phyloP scores from a whole-genome alignment of 305 asterid species.

The Plantago coronopus region DNA sequence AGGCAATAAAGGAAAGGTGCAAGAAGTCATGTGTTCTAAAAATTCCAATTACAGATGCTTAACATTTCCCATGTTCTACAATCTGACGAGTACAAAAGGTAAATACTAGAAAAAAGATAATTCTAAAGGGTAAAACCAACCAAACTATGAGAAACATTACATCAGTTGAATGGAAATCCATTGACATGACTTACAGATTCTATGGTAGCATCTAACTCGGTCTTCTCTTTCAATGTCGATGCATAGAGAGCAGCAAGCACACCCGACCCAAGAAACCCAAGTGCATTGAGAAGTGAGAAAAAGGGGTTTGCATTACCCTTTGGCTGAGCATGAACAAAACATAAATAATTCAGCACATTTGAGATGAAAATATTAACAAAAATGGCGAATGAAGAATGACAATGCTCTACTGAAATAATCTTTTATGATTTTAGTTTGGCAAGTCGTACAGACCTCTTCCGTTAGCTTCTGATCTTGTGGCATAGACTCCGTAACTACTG shows the following conservation, averaged over 20 bases:
- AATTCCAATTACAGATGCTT: neutral
- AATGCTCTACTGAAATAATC: constrained; percentile 20
- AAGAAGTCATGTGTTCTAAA: constrained; percentile 5
- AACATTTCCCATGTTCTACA: neutral
- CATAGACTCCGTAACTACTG: constrained; percentile 40
- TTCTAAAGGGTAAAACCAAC: neutral
- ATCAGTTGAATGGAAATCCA: neutral
- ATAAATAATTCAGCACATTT: constrained; percentile 24
- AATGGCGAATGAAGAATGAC: constrained; percentile 10
- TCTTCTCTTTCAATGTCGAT: constrained; percentile 59
- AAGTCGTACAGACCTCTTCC: constrained; percentile 47
- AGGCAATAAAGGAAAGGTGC: constrained; percentile 16
- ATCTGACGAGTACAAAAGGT: neutral
- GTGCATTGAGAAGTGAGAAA: constrained; percentile 49
- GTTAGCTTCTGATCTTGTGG: constrained; percentile 35
- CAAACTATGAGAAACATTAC: neutral
- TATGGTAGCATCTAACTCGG: constrained; percentile 46
- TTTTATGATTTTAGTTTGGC: constrained; percentile 22
- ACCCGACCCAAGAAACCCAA: constrained; percentile 65
- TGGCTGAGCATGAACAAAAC: constrained; percentile 31
- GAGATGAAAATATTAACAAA: constrained; percentile 22
- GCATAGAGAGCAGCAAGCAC: constrained; percentile 80
- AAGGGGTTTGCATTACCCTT: constrained; percentile 40
- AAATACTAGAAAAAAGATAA: neutral
- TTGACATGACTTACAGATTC: constrained; percentile 63